Evolutionary conservation across 2,329 filamentous ascomycete species (phyloP), one percentile per base, ranked within the genome.

Genomic region (Pseudogymnoascus sp.): DNA sequence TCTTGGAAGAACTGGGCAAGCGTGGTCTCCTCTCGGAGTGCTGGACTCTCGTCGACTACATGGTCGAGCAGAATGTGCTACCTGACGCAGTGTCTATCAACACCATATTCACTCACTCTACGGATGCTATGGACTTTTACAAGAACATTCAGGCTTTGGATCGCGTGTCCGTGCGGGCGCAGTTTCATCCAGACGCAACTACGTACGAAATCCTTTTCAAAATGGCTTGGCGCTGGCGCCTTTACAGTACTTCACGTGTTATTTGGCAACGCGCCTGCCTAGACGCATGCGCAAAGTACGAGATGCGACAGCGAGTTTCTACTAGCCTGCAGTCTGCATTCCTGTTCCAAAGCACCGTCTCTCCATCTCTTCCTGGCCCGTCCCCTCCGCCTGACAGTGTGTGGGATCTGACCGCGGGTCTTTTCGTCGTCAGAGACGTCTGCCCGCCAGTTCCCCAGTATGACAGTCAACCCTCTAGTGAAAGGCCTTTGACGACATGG

Each of bases 231-330:
- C 35, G 37, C 35, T 58, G 20, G 33, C 33, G 37, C 35, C 37
- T 38, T 38, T 58, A 58, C 11, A 39, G 33, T 58, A 58, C 57
- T 14, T 14, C 57, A 37, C 57, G 57, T 30, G 37, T 39, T 39
- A 38, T 58, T 58, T 58, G 57, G 57, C 57, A 39, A 18, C 37
- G 37, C 18, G 57, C 57, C 18, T 58, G 57, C 12, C n/a, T 58
- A 58, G 57, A 58, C 20, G 57, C 35, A 25, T 58, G 47, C 15
- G 47, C 47, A 14, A 53, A 12, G 47, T 53, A 12, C 6, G 47
- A 53, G 47, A 33, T 53, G 28, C 47, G 47, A 14, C 3, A 53
- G 11, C 47, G 47, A 2, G 47, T 53, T 53, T 18, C 47, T 35
- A 53, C 28, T 35, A 53, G 47, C 47, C 47, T 53, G 33, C 47